Percentiles rank a stretch among this genome's conserved stretches.
Evolutionary conservation across 208 protist species (phyloP).

Genomic region (Vickermania spadyakhi): DNA sequence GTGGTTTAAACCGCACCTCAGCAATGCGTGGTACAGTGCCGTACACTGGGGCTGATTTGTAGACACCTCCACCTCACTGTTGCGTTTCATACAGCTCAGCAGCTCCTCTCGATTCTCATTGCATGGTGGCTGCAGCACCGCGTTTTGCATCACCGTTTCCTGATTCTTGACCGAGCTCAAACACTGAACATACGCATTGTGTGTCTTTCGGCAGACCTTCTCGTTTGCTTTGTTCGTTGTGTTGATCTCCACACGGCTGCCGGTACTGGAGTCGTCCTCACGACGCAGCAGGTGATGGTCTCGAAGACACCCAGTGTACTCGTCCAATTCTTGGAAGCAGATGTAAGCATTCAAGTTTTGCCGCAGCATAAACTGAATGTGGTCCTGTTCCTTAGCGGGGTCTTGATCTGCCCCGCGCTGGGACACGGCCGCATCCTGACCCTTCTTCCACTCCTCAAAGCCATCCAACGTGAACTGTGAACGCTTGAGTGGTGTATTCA

Average conservation of each 20-base stretch:
- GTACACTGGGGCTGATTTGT: slow-evolving; percentile 53
- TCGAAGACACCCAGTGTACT: slow-evolving; percentile 57
- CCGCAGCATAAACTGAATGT: slow-evolving; percentile 65
- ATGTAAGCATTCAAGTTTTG: slow-evolving; percentile 79
- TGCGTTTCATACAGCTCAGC: slow-evolving; percentile 44
- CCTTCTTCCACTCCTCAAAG: slow-evolving; percentile 61
- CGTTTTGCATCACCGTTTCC: slow-evolving; percentile 46
- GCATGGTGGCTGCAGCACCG: slow-evolving; percentile 46
- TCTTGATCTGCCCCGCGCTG: slow-evolving; percentile 44
- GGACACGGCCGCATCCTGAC: slow-evolving; percentile 41
- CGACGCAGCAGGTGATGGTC: slow-evolving; percentile 47
- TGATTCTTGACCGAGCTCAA: slow-evolving; percentile 58
- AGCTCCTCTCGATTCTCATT: slow-evolving; percentile 16
- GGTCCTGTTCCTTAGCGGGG: slow-evolving; percentile 46
- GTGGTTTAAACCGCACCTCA: slow-evolving; percentile 81
- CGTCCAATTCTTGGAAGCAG: slow-evolving; percentile 67
- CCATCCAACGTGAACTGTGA: slow-evolving; percentile 50
- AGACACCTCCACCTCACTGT: slow-evolving; percentile 34
- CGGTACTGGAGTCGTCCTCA: slow-evolving; percentile 10
- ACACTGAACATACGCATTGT: slow-evolving; percentile 52
- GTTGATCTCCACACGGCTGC: slow-evolving; percentile 46
- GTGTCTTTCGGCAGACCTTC: slow-evolving; percentile 38
- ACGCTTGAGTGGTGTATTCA: no score
- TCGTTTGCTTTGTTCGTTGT: slow-evolving; percentile 60
- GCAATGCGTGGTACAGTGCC: slow-evolving; percentile 29